These are phyloP conservation scores for Acephala macrosclerotiorum DNA, from an alignment of 2,329 filamentous ascomycete species.

Conservation along the genomic window DNA sequence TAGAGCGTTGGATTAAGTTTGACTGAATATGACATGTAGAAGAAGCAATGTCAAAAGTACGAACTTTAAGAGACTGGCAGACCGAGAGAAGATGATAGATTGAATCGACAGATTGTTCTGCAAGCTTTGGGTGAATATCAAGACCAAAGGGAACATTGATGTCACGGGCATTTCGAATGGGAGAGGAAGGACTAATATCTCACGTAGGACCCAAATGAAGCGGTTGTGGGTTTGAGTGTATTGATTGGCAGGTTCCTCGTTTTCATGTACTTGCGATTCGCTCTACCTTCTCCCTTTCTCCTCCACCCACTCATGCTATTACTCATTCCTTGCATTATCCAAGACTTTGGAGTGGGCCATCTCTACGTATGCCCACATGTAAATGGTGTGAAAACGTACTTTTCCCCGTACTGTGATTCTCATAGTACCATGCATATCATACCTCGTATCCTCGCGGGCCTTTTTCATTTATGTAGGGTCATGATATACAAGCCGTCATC, in stretches of 20 bases:
- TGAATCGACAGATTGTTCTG: no score
- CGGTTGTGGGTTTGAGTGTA: not conserved
- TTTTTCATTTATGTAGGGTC: not conserved
- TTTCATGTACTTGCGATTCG: slow-evolving; percentile 2
- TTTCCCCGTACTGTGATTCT: not conserved
- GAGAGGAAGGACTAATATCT: no score
- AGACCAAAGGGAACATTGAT: no score
- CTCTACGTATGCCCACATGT: not conserved
- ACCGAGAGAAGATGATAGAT: no score
- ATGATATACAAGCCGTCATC: not conserved
- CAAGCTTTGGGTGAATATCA: no score
- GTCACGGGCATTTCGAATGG: no score
- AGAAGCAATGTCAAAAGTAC: no score
- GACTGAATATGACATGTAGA: no score
- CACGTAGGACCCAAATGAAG: no score
- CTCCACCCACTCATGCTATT: not conserved
- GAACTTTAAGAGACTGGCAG: no score
- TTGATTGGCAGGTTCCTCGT: not conserved
- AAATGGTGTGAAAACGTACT: not conserved
- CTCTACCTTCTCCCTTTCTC: not conserved
- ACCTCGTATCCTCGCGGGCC: not conserved
- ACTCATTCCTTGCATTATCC: not conserved
- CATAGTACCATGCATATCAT: not conserved
- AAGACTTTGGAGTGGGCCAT: not conserved
- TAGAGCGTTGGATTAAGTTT: no score